A percentile compares a stretch with the other conserved stretches of the same genome.
phyloP scores from a whole-genome alignment of 2,329 filamentous ascomycete genomes.

The Aspergillus tanneri region DNA sequence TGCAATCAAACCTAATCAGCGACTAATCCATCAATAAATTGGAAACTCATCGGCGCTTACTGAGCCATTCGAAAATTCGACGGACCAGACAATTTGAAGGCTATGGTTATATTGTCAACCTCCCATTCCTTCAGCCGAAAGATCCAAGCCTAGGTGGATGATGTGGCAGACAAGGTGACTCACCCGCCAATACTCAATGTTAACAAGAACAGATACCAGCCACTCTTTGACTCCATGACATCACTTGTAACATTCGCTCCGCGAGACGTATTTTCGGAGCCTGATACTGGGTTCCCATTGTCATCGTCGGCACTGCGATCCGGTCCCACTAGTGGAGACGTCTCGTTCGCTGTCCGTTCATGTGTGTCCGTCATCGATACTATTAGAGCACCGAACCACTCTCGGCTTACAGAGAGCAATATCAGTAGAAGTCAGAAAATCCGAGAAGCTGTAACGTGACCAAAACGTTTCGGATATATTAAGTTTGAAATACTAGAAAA shows the following conservation, averaged over 20 bases:
- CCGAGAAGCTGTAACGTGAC: too few relatives aligned
- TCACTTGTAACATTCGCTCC: slow-evolving; percentile 45
- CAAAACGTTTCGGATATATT: too few relatives aligned
- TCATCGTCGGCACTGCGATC: slow-evolving; percentile 17
- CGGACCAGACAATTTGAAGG: slow-evolving; percentile 92
- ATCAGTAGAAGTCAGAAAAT: not conserved
- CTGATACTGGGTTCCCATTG: slow-evolving; percentile 19
- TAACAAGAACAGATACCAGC: slow-evolving; percentile 81
- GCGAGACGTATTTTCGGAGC: slow-evolving; percentile 21
- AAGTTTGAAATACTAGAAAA: too few relatives aligned
- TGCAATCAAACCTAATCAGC: slow-evolving; percentile 17
- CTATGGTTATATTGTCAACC: slow-evolving; percentile 39
- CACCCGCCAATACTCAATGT: slow-evolving; percentile 79
- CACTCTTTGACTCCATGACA: slow-evolving; percentile 66
- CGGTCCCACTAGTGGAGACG: slow-evolving; percentile 32
- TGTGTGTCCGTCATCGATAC: slow-evolving; percentile 19
- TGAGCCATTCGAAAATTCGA: slow-evolving; percentile 90
- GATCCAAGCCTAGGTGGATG: not conserved
- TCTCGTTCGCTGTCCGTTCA: slow-evolving; percentile 24
- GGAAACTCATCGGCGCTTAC: slow-evolving; percentile 40
- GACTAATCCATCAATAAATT: not conserved
- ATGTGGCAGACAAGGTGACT: slow-evolving; percentile 22
- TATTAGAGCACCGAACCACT: not conserved
- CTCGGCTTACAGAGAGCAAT: not conserved
- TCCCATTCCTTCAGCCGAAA: not conserved